phyloP scores from a whole-genome alignment of 2,329 filamentous ascomycete genomes.

The Pseudopithomyces chartarum region DNA sequence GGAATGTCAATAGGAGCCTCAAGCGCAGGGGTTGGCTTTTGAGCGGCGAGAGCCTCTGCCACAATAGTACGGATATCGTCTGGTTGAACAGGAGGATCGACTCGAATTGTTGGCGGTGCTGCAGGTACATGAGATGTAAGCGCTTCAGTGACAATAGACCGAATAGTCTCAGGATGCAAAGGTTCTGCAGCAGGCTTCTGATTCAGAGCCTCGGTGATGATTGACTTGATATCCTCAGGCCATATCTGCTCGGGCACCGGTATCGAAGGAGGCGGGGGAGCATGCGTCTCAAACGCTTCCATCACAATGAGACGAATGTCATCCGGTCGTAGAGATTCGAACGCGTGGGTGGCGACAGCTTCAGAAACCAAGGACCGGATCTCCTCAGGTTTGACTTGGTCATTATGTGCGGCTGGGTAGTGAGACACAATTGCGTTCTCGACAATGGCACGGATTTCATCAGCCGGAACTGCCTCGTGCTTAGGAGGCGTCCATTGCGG shows the following conservation, averaged over 20 bases:
- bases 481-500: conserved; percentile 27
- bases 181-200: conserved; percentile 12
- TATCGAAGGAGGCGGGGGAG: conserved; percentile 28
- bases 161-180: conserved; percentile 31
- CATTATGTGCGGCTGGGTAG: conserved; percentile 30
- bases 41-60: conserved; percentile 37
- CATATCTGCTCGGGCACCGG: conserved; percentile 36
- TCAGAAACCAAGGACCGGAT: conserved; percentile 34
- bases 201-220: conserved; percentile 65
- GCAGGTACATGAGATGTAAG: conserved; percentile 28
- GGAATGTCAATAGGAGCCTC: conserved; percentile 41
- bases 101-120: conserved; percentile 20
- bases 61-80: conserved; percentile 43
- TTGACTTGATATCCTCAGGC: conserved; percentile 57
- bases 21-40: conserved; percentile 32
- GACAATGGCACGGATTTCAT: conserved; percentile 69
- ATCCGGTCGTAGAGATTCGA: conserved; percentile 23
- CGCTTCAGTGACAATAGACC: conserved; percentile 34
- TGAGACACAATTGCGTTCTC: conserved; percentile 67
- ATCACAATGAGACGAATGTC: conserved; percentile 33
- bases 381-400: conserved; percentile 34
- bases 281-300: conserved; percentile 36
- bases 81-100: conserved; percentile 36
- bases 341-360: conserved; percentile 22
- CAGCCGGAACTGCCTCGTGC: conserved; percentile 54